Evolutionary conservation across 2,329 filamentous ascomycete species (phyloP).

Genomic region (Cadophora gregata): DNA sequence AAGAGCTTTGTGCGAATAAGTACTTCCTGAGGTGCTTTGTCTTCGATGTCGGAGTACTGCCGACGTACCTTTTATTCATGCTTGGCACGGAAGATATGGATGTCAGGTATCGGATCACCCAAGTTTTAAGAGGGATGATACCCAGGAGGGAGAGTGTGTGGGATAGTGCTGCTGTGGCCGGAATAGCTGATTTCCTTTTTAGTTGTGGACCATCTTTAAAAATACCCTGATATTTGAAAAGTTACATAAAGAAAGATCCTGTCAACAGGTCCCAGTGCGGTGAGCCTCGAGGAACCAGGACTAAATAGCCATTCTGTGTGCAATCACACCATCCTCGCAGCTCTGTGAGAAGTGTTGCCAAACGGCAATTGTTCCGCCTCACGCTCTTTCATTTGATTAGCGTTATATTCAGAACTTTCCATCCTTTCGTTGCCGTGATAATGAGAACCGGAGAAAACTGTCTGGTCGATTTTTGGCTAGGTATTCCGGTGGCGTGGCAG

Average conservation of each 20-base stretch:
- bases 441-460: no score
- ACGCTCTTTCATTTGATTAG: no score
- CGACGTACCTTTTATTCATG: not conserved
- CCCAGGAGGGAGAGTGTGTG: slow-evolving; percentile 7
- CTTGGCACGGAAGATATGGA: slow-evolving; percentile 1
- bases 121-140: slow-evolving; percentile 10
- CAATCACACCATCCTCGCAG: no score
- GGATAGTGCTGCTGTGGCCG: not conserved
- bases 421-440: no score
- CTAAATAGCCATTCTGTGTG: not conserved
- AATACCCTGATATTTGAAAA: not conserved
- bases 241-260: not conserved
- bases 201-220: not conserved
- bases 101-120: not conserved
- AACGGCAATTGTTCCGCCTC: no score
- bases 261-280: not conserved
- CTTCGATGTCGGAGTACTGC: not conserved
- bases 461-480: no score
- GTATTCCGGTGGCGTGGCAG: no score
- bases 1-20: not conserved
- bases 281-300: not conserved
- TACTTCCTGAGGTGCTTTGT: slow-evolving; percentile 6
- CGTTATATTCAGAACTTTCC: no score
- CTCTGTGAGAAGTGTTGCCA: no score
- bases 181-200: not conserved